Evolutionary conservation across 441 rosid genomes (phyloP), one percentile per base, ranked within the genome.

Genomic region (Daphne laureola): DNA sequence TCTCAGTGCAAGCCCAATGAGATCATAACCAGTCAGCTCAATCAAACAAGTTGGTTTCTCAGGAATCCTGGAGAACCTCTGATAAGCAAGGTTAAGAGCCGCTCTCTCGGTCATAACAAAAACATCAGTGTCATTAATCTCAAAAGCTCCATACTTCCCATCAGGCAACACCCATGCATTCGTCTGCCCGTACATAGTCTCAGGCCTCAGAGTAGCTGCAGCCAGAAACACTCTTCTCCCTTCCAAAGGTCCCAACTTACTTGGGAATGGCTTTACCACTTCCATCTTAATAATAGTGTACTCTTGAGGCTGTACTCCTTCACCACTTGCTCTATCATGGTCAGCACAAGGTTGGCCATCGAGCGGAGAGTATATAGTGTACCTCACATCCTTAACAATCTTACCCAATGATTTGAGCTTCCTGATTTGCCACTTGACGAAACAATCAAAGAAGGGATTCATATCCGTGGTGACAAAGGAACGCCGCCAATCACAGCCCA

Each of bases 311-410:
- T 77, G 96, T 46, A 87, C 90, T 63, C 93, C 96, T 80, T 91
- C 98, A 23, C 98, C 98, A 41, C 70, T 69, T 49, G 98, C 98
- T 69, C 96, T 78, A 68, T 91, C 98, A 54, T 88, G 96, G 72
- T 88, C 96, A 0, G 96, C 96, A 50, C 96, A 91, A 17, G 96
- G 98, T 74, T 88, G 98, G 35, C 88, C 96, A 64, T 91, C 98
- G 17, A 86, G 67, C 16, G 98, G 98, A 26, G 98, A 91, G 74
- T 70, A 91, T 48, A 91, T 73, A 0, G 96, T 81, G 73, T 82
- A 85, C 58, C 98, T 74, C 21, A 73, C 60, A 63, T 91, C 98
- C 65, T 91, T 91, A 7, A 88, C 81, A 54, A 91, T 81, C 76
- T 80, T 91, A 4, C 98, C 93, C 95, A 79, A 70, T 9, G 95